Evolutionary conservation across 805 yeast genomes (phyloP), one percentile per base, ranked within the genome.

Genomic region (Saccharomyces mikatae): DNA sequence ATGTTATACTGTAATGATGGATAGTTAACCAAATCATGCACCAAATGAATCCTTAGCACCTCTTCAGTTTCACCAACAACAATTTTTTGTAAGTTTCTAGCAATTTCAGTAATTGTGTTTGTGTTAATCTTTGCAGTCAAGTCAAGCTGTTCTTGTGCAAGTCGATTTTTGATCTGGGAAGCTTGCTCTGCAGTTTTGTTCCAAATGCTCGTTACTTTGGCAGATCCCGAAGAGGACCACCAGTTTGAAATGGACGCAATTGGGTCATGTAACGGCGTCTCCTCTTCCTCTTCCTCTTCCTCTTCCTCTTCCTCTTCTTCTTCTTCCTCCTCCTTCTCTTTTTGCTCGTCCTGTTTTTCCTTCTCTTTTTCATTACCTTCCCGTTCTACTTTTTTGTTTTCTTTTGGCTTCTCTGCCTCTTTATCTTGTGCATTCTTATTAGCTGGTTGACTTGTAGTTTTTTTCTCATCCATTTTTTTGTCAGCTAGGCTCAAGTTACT

Each of bases 191-290:
- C 71, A 24, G 89, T 84, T 50, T 66, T 69, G 10, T 82, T 87
- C 89, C 90, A 86, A 13, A 87, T 60, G 6, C 83, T 82, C 4
- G 80, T 76, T 1, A 85, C 89, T 28, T 81, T 81, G 2, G 78
- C 74, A 1, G 89, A 81, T 0, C 91, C 91, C 47, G 82, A 82
- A 1, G 76, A 75, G 2, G 81, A 79, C 89, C 90, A 86, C 94
- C 95, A 87, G 41, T 76, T 80, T 3, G 89, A 76, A 50, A 86
- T 71, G 1, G 88, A 78, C 0, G 83, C 75, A 41, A 86, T 77
- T 14, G 91, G 89, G 62, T 84, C 89, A 56, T 76, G 69, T 6
- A 70, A 61, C 28, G 69, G 70, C 50, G 63, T 55, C 21, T 56
- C 62, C 13, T 48, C 58, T 11, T 51, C 50, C 11, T 30, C 29